Percentiles rank a stretch among this genome's conserved stretches.
phyloP scores from a whole-genome alignment of 345 rosid species.

The Murraya paniculata region DNA sequence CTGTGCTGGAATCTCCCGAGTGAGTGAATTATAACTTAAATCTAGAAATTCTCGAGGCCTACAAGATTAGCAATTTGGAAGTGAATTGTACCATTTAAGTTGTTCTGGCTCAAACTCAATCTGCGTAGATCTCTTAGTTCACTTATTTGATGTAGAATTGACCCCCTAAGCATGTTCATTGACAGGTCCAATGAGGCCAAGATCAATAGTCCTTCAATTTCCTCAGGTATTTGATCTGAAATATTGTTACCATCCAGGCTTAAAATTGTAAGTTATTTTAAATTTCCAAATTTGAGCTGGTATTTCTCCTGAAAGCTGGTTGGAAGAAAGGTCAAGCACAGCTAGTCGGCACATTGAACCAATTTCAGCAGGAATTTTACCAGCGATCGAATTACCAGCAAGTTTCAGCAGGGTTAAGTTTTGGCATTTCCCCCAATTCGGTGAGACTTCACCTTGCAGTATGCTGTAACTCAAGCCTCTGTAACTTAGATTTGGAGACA shows the following conservation, averaged over 20 bases:
- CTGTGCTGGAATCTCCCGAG: conserved; percentile 35
- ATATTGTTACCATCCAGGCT: conserved; percentile 18
- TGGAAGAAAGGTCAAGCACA: conserved; percentile 24
- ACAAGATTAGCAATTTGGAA: conserved; percentile 30
- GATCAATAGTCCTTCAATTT: conserved; percentile 10
- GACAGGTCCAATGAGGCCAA: conserved; percentile 22
- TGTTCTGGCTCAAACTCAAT: conserved; percentile 15
- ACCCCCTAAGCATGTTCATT: conserved; percentile 26
- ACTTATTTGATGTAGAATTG: conserved; percentile 23
- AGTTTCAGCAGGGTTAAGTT: conserved; percentile 11
- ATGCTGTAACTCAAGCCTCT: conserved; percentile 32
- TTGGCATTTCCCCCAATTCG: conserved; percentile 25
- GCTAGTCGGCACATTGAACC: conserved; percentile 13
- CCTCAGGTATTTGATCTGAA: conserved; percentile 18
- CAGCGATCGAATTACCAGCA: conserved; percentile 14
- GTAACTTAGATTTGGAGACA: conserved; percentile 33
- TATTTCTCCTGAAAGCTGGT: conserved; percentile 18
- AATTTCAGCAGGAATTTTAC: conserved; percentile 25
- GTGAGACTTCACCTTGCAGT: conserved; percentile 25
- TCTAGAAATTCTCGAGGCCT: conserved; percentile 29
- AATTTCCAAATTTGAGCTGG: neutral
- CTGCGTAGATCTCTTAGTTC: conserved; percentile 15
- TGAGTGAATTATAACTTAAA: conserved; percentile 32
- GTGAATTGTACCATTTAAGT: conserved; percentile 11
- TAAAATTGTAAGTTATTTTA: conserved; percentile 6